Conservation (phyloP, 306 rosid species). For the Albizia julibrissin region DNA sequence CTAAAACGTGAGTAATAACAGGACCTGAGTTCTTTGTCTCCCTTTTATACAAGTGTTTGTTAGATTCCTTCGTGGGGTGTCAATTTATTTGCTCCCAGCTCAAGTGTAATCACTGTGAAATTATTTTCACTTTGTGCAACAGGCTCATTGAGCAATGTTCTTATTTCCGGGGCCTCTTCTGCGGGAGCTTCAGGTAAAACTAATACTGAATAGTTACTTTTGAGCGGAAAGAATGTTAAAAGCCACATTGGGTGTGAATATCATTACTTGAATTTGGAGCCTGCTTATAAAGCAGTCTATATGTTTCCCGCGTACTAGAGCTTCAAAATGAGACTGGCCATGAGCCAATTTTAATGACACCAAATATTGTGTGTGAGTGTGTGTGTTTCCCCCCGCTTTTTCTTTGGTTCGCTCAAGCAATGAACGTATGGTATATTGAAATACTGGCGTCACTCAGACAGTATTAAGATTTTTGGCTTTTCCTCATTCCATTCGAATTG, state of each 20-base stretch:
- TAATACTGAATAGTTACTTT: background rate
- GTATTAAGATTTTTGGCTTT: background rate
- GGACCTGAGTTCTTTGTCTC: background rate
- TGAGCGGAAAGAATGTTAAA: background rate
- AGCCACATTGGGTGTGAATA: background rate
- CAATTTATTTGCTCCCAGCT: background rate
- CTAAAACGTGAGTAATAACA: slow-evolving; percentile 4
- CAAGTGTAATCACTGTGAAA: slow-evolving; percentile 16
- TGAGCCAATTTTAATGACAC: background rate
- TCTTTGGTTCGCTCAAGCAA: background rate
- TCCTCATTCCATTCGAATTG: slow-evolving; percentile 17
- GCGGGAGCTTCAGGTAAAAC: slow-evolving; percentile 69
- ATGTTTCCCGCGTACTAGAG: background rate
- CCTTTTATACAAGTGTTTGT: background rate
- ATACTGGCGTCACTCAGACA: background rate
- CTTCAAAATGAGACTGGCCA: background rate
- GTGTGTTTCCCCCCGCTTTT: background rate
- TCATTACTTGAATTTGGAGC: background rate
- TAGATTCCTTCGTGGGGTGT: background rate
- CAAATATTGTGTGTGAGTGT: background rate
- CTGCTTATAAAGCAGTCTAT: background rate
- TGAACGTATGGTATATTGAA: background rate
- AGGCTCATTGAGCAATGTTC: slow-evolving; percentile 65
- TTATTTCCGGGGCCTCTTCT: slow-evolving; percentile 68
- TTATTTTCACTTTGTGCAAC: slow-evolving; percentile 21